A percentile compares a stretch with the other conserved stretches of the same genome.
Conservation (phyloP, 768 basidiomycete species). For the Neoboletus brunneissimus region DNA sequence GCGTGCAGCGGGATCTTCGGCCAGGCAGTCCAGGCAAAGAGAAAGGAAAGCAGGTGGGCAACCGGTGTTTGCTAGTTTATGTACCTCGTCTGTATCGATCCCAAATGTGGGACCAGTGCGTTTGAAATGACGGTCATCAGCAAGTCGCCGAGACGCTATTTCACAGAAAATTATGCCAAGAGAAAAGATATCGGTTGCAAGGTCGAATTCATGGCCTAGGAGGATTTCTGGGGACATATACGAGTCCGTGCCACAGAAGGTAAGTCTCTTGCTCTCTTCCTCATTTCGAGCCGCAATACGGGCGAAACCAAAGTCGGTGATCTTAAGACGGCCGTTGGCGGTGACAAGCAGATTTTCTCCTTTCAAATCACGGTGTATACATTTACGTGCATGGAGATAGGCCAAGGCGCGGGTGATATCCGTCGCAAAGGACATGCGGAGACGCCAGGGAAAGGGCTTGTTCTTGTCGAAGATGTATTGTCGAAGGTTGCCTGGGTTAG, state of each 20-base stretch:
- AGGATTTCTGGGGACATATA: constrained; percentile 99
- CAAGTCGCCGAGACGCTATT: constrained; percentile 80
- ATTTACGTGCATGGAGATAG: constrained; percentile 92
- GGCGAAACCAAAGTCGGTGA: constrained; percentile 98
- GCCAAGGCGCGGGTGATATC: constrained; percentile 95
- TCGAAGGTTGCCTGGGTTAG: constrained; percentile 62
- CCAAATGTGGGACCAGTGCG: constrained; percentile 77
- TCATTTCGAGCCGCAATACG: constrained; percentile 90
- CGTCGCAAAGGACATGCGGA: constrained; percentile 91
- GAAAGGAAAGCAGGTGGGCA: constrained; percentile 78
- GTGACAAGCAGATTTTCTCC: constrained; percentile 98
- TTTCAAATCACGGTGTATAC: constrained; percentile 89
- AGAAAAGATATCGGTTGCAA: constrained; percentile 93
- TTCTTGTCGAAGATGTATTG: constrained; percentile 84
- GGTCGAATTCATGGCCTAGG: constrained; percentile 85
- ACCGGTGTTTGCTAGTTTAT: constrained; percentile 58
- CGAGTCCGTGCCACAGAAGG: constrained; percentile 86
- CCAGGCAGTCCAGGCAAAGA: constrained; percentile 76
- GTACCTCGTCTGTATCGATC: constrained; percentile 74
- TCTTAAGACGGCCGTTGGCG: constrained; percentile 89
- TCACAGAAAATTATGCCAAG: constrained; percentile 93
- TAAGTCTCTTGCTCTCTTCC: constrained; percentile 82
- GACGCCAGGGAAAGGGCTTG: constrained; percentile 88
- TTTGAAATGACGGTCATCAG: constrained; percentile 77
- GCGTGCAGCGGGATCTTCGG: constrained; percentile 59